A percentile compares a stretch with the other conserved stretches of the same genome.
These are phyloP conservation scores for Dictyostelium discoideum DNA, from an alignment of 78 protist genomes.

Conservation along the genomic window DNA sequence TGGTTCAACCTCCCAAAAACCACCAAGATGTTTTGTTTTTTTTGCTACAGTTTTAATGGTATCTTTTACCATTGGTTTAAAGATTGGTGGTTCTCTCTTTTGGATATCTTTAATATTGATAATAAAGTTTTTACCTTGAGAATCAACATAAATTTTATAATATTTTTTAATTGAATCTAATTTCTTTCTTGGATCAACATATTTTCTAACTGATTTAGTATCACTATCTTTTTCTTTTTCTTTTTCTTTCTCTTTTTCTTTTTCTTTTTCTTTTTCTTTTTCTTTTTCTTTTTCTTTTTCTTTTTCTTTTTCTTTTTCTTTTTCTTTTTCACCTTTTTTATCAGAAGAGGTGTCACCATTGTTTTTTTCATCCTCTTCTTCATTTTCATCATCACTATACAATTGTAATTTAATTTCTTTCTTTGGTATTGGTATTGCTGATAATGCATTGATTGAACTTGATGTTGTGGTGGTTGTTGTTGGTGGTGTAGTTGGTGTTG, in stretches of 20 bases:
- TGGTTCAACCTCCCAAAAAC: slow-evolving; percentile 65
- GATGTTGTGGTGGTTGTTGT: not conserved
- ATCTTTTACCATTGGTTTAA: slow-evolving; percentile 72
- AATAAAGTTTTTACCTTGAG: slow-evolving; percentile 4
- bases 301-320: not conserved
- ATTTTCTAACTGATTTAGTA: not conserved
- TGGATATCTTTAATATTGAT: slow-evolving; percentile 41
- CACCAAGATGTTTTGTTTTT: slow-evolving; percentile 45
- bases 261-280: not conserved
- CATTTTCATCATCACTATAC: not conserved
- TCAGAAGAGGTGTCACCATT: too few species aligned
- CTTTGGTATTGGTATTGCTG: not conserved
- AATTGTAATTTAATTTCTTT: not conserved
- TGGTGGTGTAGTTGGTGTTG: not conserved
- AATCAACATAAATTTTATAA: slow-evolving; percentile 31
- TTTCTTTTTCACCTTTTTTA: not conserved
- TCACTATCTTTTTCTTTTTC: not conserved
- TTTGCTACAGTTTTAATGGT: slow-evolving; percentile 51
- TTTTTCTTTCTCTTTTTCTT: not conserved
- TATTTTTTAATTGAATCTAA: not conserved
- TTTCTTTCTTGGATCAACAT: slow-evolving; percentile 29
- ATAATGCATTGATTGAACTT: not conserved
- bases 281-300: not conserved
- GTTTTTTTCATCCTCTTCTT: not conserved
- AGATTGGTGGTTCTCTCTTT: slow-evolving; percentile 68